Percentiles rank a stretch among this genome's conserved stretches.
phyloP scores from a whole-genome alignment of 176 grass and related monocot genomes.

The Hyparrhenia diplandra region DNA sequence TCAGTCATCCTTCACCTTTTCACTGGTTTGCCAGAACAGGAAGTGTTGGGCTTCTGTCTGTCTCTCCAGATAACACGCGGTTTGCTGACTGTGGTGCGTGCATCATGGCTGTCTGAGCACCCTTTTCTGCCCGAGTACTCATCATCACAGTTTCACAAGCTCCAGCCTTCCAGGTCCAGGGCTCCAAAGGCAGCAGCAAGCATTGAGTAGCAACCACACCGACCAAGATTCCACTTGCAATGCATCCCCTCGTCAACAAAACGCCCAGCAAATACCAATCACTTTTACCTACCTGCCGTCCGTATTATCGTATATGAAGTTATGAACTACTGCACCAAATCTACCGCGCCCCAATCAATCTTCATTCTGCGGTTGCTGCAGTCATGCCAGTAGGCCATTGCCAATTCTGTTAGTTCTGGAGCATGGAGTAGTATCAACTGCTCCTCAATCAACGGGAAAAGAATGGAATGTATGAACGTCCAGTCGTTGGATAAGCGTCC shows the following conservation, averaged over 20 bases:
- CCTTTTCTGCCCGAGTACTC: neutral
- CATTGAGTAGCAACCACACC: neutral
- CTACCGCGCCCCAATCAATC: constrained; percentile 10
- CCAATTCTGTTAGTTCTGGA: too few relatives aligned
- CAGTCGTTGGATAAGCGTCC: too few relatives aligned
- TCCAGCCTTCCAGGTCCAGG: neutral
- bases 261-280: neutral
- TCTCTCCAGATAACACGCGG: neutral
- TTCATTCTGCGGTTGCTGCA: too few relatives aligned
- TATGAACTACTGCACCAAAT: neutral
- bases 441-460: neutral
- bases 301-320: neutral
- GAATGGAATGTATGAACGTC: too few relatives aligned
- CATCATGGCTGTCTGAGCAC: neutral
- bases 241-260: neutral
- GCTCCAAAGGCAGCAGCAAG: neutral
- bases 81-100: neutral
- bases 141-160: neutral
- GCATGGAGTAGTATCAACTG: constrained; percentile 14
- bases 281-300: neutral
- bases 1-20: neutral
- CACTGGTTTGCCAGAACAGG: neutral
- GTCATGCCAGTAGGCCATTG: too few relatives aligned
- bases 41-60: neutral
- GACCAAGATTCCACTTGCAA: neutral